These are phyloP conservation scores for Chrysanthemum lavandulifolium DNA, from an alignment of 129 eudicot species.

Conservation along the genomic window DNA sequence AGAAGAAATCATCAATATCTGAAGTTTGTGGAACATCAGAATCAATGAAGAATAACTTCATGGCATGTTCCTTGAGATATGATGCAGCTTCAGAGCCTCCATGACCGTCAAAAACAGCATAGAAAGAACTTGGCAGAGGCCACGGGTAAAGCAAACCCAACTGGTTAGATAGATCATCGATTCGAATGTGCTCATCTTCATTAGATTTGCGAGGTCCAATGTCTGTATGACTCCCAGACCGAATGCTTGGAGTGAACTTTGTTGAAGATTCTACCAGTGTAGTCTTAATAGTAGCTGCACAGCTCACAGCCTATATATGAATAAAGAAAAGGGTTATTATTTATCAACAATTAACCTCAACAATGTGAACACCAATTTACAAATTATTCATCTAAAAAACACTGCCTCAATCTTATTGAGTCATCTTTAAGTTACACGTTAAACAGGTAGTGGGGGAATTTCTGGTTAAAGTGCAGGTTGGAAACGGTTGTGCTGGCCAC, in stretches of 20 bases:
- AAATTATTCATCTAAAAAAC: no score
- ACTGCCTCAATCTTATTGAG: no score
- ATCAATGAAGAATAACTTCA: constrained; percentile 59
- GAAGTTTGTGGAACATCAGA: constrained; percentile 60
- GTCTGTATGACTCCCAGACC: constrained; percentile 81
- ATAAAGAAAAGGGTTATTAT: background rate
- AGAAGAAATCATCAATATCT: constrained; percentile 42
- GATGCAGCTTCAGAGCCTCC: constrained; percentile 84
- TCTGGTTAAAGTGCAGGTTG: no score
- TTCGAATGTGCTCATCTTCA: constrained; percentile 73
- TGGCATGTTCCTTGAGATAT: constrained; percentile 56
- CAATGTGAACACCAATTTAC: no score
- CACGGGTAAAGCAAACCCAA: constrained; percentile 50
- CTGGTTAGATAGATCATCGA: constrained; percentile 61
- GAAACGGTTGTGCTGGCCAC: no score
- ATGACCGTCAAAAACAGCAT: constrained; percentile 83
- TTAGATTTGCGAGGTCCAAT: constrained; percentile 72
- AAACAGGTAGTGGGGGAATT: no score
- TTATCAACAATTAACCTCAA: background rate
- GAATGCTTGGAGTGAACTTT: constrained; percentile 44
- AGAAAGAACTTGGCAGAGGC: constrained; percentile 64
- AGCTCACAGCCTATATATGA: constrained; percentile 28
- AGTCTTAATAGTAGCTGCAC: constrained; percentile 9
- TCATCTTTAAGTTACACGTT: no score
- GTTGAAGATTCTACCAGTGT: constrained; percentile 28